Conservation (phyloP, 441 rosid species). For the Adansonia grandidieri region DNA sequence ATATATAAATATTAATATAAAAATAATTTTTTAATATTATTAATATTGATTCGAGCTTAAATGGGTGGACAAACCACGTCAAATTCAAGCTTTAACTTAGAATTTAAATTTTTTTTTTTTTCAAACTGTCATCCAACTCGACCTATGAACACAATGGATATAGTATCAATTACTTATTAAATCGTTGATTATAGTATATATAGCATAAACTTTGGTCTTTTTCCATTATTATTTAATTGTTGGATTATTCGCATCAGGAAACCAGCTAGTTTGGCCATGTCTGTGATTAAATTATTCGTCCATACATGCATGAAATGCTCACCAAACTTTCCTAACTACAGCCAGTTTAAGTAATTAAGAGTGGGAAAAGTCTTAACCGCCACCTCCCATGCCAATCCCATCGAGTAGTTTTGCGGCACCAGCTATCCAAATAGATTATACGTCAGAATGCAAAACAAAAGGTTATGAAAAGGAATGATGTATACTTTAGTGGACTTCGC, state of each 20-base stretch:
- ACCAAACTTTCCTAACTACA: slow-evolving; percentile 16
- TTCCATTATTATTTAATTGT: neutral
- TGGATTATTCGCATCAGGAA: neutral
- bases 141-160: too few relatives aligned
- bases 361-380: slow-evolving; percentile 14
- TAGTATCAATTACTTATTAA: too few relatives aligned
- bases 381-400: slow-evolving; percentile 9
- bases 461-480: neutral
- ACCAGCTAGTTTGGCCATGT: neutral
- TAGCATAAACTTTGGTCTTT: neutral
- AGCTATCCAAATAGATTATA: neutral
- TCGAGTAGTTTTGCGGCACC: neutral
- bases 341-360: neutral
- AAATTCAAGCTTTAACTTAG: too few relatives aligned
- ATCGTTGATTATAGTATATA: neutral
- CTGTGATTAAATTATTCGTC: neutral
- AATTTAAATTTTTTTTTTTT: too few relatives aligned
- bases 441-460: neutral
- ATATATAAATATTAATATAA: too few relatives aligned
- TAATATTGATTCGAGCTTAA: too few relatives aligned
- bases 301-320: neutral
- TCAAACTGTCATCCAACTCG: too few relatives aligned
- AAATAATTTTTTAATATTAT: too few relatives aligned
- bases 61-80: too few relatives aligned
- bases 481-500: neutral